Conservation (phyloP, 2,329 filamentous ascomycete genomes). For the Lecanoromycetidae sp. region DNA sequence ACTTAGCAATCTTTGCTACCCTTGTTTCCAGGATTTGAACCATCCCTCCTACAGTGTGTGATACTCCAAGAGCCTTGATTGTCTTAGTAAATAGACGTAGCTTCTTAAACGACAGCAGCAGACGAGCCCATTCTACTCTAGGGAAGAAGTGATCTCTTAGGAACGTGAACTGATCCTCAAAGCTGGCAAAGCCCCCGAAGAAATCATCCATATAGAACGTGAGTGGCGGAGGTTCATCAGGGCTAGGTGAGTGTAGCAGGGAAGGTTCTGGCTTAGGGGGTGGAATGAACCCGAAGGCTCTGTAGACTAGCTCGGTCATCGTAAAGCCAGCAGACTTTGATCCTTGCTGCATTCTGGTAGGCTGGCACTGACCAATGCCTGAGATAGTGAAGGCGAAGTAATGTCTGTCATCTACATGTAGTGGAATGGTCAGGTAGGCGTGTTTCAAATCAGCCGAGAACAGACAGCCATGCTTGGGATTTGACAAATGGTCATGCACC, state of each 20-base stretch:
- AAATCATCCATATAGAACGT: background rate
- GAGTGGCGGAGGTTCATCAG: background rate
- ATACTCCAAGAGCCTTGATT: background rate
- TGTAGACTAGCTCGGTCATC: background rate
- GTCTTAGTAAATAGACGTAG: background rate
- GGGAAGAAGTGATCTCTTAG: background rate
- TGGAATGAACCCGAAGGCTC: background rate
- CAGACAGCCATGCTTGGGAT: background rate
- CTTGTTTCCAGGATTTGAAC: background rate
- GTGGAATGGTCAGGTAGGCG: background rate
- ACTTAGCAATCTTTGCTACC: background rate
- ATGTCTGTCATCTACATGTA: background rate
- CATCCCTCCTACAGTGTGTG: background rate
- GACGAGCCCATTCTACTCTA: background rate
- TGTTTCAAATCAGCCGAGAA: background rate
- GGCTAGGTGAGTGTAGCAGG: background rate
- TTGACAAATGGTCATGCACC: background rate
- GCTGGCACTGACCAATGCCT: background rate
- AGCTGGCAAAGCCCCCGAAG: background rate
- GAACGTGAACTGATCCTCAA: background rate
- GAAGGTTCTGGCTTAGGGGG: background rate
- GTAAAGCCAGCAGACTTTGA: background rate
- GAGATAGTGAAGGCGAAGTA: background rate
- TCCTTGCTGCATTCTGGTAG: background rate
- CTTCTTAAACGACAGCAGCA: slow-evolving; percentile 7